Base-by-base conservation (phyloP, 164 flowering plant genomes). In the Nymphaea thermarum region DNA sequence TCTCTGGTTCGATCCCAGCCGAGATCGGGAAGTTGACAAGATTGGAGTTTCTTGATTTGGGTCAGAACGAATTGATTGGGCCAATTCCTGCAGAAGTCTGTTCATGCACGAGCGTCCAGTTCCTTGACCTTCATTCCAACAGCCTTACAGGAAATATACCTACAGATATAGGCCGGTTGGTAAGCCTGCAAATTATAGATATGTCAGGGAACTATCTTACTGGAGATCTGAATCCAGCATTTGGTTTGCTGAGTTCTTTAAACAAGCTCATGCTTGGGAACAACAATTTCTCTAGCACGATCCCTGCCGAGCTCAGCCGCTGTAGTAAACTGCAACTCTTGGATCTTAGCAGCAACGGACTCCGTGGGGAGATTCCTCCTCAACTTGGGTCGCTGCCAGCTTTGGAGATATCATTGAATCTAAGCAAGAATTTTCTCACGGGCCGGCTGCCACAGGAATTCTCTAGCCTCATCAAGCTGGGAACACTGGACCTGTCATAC, bases 331-430 rank as follows among this genome's bases (percentile, higher is more conserved):
- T 91, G 8, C 91, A 83, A 73, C 60, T 87, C 70, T 60, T 94
- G 8, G 88, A 94, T 70, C 79, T 94, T 16, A 86, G 98, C 2
- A 80, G 77, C 68, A 94, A 94, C 68, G 71, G 75, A 16, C 80
- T 94, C 73, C 81, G 82, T 0, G 96, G 93, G 2, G 85, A 80
- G 43, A 81, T 94, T 64, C 99, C 99, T 0, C 82, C 80, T 67
- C 88, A 87, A 71, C 62, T 94, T 43, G 95, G 89, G 44, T 79
- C 67, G 72, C 74, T 94, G 70, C 85, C 88, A 3, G 80, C 87
- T 0, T 88, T 94, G 0, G 96, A 80, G 68, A 91, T 94, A 66
- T 76, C 95, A 68, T 86, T 94, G 62, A 91, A 94, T 66, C 88
- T 94, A 51, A 94, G 99, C 84, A 83, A 76, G 63, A 91, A 92